Percentiles rank a stretch among this genome's conserved stretches.
Conservation (phyloP, 331 rosid genomes). For the Quercus phellos region DNA sequence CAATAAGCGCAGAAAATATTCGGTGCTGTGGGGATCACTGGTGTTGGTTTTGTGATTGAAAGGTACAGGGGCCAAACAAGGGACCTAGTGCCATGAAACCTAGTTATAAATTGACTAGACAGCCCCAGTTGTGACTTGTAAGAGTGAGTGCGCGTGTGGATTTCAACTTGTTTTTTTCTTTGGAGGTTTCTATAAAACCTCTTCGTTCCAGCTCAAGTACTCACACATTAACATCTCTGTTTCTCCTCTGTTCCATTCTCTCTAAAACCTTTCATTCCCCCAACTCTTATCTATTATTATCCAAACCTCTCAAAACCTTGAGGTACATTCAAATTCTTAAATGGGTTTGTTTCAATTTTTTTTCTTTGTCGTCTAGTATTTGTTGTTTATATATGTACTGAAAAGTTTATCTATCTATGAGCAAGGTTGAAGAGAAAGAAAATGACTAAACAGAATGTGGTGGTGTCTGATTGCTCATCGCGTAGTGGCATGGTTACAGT, state of each 20-base stretch:
- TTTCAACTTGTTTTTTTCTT: neutral
- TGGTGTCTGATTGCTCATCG: constrained; percentile 39
- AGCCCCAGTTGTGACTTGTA: constrained; percentile 26
- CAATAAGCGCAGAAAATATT: neutral
- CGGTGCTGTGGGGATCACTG: constrained; percentile 21
- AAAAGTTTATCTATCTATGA: neutral
- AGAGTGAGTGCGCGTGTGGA: constrained; percentile 28
- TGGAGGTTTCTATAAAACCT: constrained; percentile 24
- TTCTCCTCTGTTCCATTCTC: constrained; percentile 24
- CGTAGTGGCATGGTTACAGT: constrained; percentile 32
- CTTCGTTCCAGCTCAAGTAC: constrained; percentile 8
- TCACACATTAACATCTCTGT: constrained; percentile 31
- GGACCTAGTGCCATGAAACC: constrained; percentile 40
- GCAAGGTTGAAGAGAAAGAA: constrained; percentile 4
- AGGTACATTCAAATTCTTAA: neutral
- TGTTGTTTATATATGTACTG: neutral
- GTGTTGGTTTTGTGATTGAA: constrained; percentile 28
- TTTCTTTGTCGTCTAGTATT: no score
- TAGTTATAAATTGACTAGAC: constrained; percentile 49
- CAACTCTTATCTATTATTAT: neutral
- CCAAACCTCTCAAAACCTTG: neutral
- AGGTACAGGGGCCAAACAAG: constrained; percentile 41
- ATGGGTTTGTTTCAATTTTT: neutral
- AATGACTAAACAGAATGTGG: constrained; percentile 73
- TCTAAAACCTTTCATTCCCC: neutral